These are phyloP conservation scores for Talaromyces islandicus DNA, from an alignment of 2,329 filamentous ascomycete genomes.

Conservation along the genomic window DNA sequence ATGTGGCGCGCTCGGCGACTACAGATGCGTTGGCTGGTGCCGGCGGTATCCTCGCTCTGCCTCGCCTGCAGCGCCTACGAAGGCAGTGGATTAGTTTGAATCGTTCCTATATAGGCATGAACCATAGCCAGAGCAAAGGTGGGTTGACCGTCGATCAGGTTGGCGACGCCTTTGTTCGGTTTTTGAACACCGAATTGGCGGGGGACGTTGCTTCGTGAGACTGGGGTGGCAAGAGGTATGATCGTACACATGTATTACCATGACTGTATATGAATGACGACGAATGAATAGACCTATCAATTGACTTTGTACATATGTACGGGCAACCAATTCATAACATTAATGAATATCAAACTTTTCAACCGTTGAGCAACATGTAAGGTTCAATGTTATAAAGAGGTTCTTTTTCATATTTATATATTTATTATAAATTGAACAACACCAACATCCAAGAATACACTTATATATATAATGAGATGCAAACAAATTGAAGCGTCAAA, in stretches of 20 bases:
- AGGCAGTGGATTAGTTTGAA: constrained; percentile 44
- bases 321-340: not conserved
- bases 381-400: not conserved
- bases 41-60: constrained; percentile 35
- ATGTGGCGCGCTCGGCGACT: constrained; percentile 29
- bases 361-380: too few relatives aligned
- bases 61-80: constrained; percentile 37
- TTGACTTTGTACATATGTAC: too few relatives aligned
- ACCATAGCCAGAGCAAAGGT: constrained; percentile 29
- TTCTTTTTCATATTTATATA: not conserved
- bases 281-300: not conserved
- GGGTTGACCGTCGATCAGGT: constrained; percentile 29
- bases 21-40: constrained; percentile 39
- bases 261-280: not conserved
- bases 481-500: constrained; percentile 1
- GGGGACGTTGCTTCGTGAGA: constrained; percentile 16
- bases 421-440: not conserved
- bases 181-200: constrained; percentile 40
- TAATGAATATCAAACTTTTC: too few relatives aligned
- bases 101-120: constrained; percentile 31
- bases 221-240: not conserved
- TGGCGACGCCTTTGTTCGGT: constrained; percentile 40
- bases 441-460: not conserved
- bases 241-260: not conserved
- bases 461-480: not conserved